Percentiles rank a stretch among this genome's conserved stretches.
These are phyloP conservation scores for Stromatinia cepivora DNA, from an alignment of 2,329 filamentous ascomycete species.

Conservation along the genomic window DNA sequence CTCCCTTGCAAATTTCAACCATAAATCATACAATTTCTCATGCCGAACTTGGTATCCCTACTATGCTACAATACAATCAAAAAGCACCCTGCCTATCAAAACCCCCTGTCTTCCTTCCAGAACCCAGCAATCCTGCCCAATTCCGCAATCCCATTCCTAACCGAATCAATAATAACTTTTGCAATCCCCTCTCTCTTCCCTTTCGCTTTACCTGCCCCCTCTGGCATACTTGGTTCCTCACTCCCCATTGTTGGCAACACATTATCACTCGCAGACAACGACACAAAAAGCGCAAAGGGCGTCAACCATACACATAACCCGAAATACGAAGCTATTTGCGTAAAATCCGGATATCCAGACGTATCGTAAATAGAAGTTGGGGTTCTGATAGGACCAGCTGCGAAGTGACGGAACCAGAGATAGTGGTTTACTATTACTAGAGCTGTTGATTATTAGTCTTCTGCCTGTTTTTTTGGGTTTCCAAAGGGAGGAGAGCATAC, in stretches of 20 bases:
- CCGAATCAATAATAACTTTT: constrained; percentile 62
- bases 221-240: constrained; percentile 52
- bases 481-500: constrained; percentile 50
- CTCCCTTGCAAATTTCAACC: neutral
- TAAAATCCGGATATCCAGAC: constrained; percentile 73
- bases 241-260: constrained; percentile 90
- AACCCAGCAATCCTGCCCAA: constrained; percentile 36
- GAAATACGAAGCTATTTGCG: constrained; percentile 94
- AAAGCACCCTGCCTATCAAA: constrained; percentile 28
- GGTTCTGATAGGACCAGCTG: constrained; percentile 59
- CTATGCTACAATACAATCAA: constrained; percentile 20
- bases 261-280: constrained; percentile 89
- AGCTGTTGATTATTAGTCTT: constrained; percentile 48
- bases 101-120: constrained; percentile 36
- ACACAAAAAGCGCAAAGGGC: constrained; percentile 93
- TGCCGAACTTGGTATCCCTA: constrained; percentile 11
- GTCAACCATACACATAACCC: constrained; percentile 96
- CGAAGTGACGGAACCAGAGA: constrained; percentile 95
- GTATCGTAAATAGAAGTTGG: constrained; percentile 64
- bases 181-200: constrained; percentile 63
- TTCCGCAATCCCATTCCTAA: constrained; percentile 52
- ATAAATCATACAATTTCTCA: constrained; percentile 5
- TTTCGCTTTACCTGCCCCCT: constrained; percentile 45
- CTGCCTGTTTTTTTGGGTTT: neutral
- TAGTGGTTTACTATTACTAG: constrained; percentile 90